Evolutionary conservation across 2,329 filamentous ascomycete genomes (phyloP), one percentile per base, ranked within the genome.

Genomic region (Lachnellula occidentalis): DNA sequence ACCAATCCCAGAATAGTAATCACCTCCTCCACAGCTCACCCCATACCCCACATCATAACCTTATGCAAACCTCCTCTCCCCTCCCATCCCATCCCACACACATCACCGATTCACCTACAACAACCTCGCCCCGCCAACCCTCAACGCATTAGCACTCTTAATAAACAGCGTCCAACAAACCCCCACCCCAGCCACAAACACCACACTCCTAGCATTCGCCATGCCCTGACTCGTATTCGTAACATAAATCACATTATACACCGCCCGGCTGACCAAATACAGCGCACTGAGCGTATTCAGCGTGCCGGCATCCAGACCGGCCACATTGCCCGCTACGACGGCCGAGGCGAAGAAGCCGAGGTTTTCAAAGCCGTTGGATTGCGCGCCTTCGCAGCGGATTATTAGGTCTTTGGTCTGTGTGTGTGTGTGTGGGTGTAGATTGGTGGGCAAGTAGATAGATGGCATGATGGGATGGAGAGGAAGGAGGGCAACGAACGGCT

Each of bases 301-400:
- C 0, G 62, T 62, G 54, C 36, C 19, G 59, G 46, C 17, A 74
- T n/a, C n/a, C n/a, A n/a, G 50, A 11, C 63, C 62, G 2, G 71
- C 70, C 0, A 67, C 42, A 47, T 72, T 74, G 6, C 66, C 72
- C 0, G 72, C 72, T 2, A 71, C 64, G 1, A 74, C 67, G 8
- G 70, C 69, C 0, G 70, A 63, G 5, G 71, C 69, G 52, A 72
- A 74, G 21, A 73, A 62, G 15, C 68, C 69, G 5, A 75, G 50
- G 48, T 72, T 74, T 58, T 74, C 72, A 41, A 72, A 67, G 15
- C 69, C 67, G 50, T 74, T 74, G 8, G 57, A 53, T 53, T 67
- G 64, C 2, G 72, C 72, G 5, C 64, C 66, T 61, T 74, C 71
- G 31, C 68, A 68, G 22, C 72, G 68, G 36, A 64, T 45, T 51